A percentile compares a stretch with the other conserved stretches of the same genome.
These are phyloP conservation scores for Orbilia quercus DNA, from an alignment of 2,329 filamentous ascomycete species.

Conservation along the genomic window DNA sequence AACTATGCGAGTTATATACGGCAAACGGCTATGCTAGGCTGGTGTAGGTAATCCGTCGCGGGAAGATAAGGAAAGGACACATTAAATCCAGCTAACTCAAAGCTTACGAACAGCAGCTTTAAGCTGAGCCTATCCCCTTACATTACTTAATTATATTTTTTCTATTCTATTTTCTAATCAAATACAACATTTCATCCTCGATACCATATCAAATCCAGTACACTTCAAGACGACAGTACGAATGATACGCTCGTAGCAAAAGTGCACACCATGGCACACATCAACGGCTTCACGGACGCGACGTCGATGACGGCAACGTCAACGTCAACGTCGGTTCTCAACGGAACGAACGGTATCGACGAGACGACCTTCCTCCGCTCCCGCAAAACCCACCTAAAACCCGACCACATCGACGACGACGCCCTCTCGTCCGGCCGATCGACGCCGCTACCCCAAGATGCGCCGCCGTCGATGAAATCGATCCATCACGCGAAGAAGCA, in stretches of 20 bases:
- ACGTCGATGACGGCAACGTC: no score
- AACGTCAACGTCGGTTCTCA: conserved; percentile 24
- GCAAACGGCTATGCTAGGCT: conserved; percentile 23
- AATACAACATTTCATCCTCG: no score
- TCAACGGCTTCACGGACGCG: conserved; percentile 34
- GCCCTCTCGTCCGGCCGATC: conserved; percentile 65
- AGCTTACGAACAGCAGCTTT: no score
- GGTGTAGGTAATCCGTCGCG: conserved; percentile 50
- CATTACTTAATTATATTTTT: no score
- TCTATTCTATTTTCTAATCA: neutral
- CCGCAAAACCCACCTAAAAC: conserved; percentile 43
- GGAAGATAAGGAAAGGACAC: conserved; percentile 51
- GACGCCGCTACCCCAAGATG: conserved; percentile 86
- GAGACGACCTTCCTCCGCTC: conserved; percentile 20
- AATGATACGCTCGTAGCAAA: neutral
- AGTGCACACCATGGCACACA: conserved; percentile 29
- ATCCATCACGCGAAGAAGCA: conserved; percentile 87
- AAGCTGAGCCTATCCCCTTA: no score
- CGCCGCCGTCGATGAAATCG: conserved; percentile 88
- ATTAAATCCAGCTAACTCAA: no score
- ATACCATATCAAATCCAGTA: no score
- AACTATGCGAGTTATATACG: conserved; percentile 7
- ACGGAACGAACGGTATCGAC: conserved; percentile 28
- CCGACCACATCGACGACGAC: conserved; percentile 47
- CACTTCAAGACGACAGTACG: no score